A percentile compares a stretch with the other conserved stretches of the same genome.
Conservation (phyloP, 331 rosid species). For the Erythrophleum ivorense region DNA sequence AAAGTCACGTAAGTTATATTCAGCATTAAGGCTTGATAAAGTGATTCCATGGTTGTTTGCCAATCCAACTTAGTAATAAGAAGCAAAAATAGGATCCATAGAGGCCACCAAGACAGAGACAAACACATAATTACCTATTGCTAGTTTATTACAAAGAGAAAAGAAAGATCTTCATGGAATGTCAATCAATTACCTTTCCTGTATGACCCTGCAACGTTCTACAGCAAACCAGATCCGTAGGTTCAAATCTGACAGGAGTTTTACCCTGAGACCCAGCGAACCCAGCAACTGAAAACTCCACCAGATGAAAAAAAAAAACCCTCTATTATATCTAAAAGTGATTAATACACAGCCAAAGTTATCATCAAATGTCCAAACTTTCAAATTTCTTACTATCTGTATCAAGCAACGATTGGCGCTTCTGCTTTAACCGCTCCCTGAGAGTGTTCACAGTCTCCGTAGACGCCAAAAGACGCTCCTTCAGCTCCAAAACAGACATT, state of each 20-base stretch:
- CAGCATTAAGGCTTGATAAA: neutral
- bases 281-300: constrained; percentile 56
- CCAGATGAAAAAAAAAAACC: constrained; percentile 26
- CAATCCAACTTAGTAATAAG: neutral
- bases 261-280: constrained; percentile 72
- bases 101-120: constrained; percentile 15
- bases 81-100: neutral
- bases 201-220: constrained; percentile 88
- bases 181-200: constrained; percentile 58
- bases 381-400: constrained; percentile 55
- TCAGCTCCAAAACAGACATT: constrained; percentile 85
- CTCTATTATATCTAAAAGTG: no score
- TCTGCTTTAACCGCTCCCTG: constrained; percentile 70
- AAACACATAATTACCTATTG: neutral
- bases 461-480: constrained; percentile 79
- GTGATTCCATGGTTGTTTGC: neutral
- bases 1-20: neutral
- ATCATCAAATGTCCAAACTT: neutral
- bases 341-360: constrained; percentile 14
- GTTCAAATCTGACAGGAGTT: constrained; percentile 70
- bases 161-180: neutral
- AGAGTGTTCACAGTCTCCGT: constrained; percentile 79
- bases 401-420: constrained; percentile 76
- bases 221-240: constrained; percentile 91
- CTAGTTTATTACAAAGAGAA: neutral